phyloP scores from a whole-genome alignment of 2,329 filamentous ascomycete species.

The Herpotrichia juniperi region DNA sequence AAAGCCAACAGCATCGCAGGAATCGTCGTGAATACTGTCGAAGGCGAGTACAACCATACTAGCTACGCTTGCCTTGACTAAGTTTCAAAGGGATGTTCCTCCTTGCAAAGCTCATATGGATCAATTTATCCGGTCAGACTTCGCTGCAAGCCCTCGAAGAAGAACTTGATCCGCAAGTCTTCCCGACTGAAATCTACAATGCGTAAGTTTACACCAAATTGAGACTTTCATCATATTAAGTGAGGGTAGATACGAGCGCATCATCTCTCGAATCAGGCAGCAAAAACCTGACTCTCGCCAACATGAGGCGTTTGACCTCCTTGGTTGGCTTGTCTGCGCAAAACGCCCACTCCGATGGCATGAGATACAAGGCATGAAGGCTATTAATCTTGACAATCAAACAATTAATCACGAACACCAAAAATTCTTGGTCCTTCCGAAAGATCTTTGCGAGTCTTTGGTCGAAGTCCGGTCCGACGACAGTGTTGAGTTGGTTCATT shows the following conservation, averaged over 20 bases:
- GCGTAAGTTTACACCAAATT: slow-evolving; percentile 10
- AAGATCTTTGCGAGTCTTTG: slow-evolving; percentile 46
- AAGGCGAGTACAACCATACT: slow-evolving; percentile 8
- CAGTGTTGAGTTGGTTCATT: slow-evolving; percentile 48
- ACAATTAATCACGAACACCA: slow-evolving; percentile 33
- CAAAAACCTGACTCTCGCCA: background rate
- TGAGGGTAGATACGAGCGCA: slow-evolving; percentile 17
- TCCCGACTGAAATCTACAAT: slow-evolving; percentile 11
- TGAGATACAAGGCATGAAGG: slow-evolving; percentile 49
- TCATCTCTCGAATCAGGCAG: slow-evolving; percentile 17
- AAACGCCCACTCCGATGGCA: slow-evolving; percentile 49
- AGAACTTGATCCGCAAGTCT: slow-evolving; percentile 16
- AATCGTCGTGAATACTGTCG: slow-evolving; percentile 7
- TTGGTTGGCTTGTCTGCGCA: slow-evolving; percentile 51
- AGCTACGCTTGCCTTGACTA: background rate
- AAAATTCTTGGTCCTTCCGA: slow-evolving; percentile 31
- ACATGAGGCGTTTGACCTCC: slow-evolving; percentile 36
- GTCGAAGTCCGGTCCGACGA: slow-evolving; percentile 40
- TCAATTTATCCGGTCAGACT: slow-evolving; percentile 26
- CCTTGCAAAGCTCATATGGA: slow-evolving; percentile 29
- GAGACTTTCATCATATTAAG: background rate
- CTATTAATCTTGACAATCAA: slow-evolving; percentile 34
- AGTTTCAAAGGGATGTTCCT: slow-evolving; percentile 29
- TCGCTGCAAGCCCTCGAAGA: slow-evolving; percentile 19
- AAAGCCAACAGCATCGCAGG: slow-evolving; percentile 9